Evolutionary conservation across 129 eudicot species (phyloP).

Genomic region (Arctium lappa): DNA sequence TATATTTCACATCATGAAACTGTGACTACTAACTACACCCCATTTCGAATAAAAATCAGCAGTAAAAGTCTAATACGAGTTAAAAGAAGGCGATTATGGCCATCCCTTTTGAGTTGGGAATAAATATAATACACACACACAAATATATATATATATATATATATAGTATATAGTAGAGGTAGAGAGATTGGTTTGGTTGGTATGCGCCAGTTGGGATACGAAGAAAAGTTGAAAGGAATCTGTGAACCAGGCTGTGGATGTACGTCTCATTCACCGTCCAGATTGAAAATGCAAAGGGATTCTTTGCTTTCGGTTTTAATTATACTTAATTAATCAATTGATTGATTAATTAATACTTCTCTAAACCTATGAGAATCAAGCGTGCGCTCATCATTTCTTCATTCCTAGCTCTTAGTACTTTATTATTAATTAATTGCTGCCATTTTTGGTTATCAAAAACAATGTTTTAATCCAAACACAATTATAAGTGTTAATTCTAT

Average conservation of each 20-base stretch:
- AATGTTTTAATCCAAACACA: not conserved
- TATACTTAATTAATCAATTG: not conserved
- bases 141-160: no score
- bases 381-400: not conserved
- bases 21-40: no score
- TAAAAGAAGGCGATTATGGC: not conserved
- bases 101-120: constrained; percentile 15
- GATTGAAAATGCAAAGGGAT: not conserved
- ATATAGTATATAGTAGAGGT: not conserved
- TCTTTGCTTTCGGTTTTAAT: not conserved
- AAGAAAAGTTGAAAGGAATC: constrained; percentile 14
- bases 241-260: not conserved
- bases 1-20: no score
- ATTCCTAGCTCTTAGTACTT: not conserved
- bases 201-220: constrained; percentile 35
- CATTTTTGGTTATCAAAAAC: not conserved
- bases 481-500: not conserved
- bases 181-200: constrained; percentile 25
- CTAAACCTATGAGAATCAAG: not conserved
- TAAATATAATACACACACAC: no score
- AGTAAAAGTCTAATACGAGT: no score
- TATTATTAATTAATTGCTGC: not conserved
- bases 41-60: no score
- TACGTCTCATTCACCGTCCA: constrained; percentile 25
- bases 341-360: not conserved